phyloP scores from a whole-genome alignment of 2,329 filamentous ascomycete genomes.

The Trichoderma gracile region DNA sequence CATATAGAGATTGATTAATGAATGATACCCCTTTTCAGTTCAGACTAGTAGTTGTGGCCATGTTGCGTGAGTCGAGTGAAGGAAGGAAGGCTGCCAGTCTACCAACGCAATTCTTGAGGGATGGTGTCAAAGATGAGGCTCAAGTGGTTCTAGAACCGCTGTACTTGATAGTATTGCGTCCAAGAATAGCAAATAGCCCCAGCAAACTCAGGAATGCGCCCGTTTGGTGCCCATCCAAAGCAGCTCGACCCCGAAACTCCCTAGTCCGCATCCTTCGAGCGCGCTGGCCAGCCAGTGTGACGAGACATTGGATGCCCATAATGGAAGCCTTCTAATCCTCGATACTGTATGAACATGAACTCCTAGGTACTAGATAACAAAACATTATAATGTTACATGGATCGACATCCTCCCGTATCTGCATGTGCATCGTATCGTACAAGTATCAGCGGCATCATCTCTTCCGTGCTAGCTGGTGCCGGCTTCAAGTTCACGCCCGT shows the following conservation, averaged over 20 bases:
- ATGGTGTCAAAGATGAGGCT: not conserved
- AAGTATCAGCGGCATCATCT: not conserved
- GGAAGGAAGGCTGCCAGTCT: too few species aligned
- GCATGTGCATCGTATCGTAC: not conserved
- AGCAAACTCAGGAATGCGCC: conserved; percentile 5
- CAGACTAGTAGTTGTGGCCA: not conserved
- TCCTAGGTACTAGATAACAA: too few species aligned
- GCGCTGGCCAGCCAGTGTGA: not conserved
- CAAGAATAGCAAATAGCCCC: conserved; percentile 1
- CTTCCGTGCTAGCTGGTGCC: not conserved
- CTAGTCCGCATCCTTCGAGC: not conserved
- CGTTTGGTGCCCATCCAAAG: not conserved
- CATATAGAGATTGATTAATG: conserved; percentile 12
- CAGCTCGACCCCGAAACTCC: not conserved
- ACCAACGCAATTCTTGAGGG: not conserved
- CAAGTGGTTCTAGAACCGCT: conserved; percentile 2
- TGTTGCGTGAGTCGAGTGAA: not conserved
- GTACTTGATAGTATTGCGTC: not conserved
- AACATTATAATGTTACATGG: too few species aligned
- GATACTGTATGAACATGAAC: too few species aligned
- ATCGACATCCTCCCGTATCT: too few species aligned
- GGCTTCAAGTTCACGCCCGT: not conserved
- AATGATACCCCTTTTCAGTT: conserved; percentile 24
- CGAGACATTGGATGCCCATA: not conserved
- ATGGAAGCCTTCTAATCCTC: too few species aligned